Evolutionary conservation across 2,329 filamentous ascomycete genomes (phyloP).

Genomic region (Neonectria magnoliae): DNA sequence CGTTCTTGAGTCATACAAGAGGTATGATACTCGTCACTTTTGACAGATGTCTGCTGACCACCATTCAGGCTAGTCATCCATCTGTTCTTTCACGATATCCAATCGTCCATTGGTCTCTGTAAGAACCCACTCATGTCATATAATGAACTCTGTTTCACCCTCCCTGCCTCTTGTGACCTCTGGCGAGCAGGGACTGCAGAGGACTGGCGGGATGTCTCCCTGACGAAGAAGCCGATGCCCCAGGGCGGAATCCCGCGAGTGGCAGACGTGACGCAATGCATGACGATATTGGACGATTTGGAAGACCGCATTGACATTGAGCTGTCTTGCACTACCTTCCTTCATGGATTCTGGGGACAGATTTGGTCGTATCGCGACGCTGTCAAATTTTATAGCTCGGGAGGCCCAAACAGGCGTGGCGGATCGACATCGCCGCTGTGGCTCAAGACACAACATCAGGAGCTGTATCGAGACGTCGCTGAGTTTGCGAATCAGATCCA

Average conservation of each 20-base stretch:
- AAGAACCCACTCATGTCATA: slow-evolving; percentile 36
- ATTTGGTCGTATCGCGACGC: slow-evolving; percentile 40
- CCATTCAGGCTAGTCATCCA: slow-evolving; percentile 33
- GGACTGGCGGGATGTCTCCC: slow-evolving; percentile 33
- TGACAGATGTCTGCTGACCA: slow-evolving; percentile 20
- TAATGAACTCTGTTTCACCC: slow-evolving; percentile 35
- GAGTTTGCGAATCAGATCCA: slow-evolving; percentile 32
- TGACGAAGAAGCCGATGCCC: slow-evolving; percentile 22
- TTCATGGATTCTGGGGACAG: slow-evolving; percentile 40
- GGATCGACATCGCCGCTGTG: slow-evolving; percentile 29
- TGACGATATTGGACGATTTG: slow-evolving; percentile 29
- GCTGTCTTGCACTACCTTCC: slow-evolving; percentile 29
- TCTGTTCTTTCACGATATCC: slow-evolving; percentile 37
- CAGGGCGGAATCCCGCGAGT: slow-evolving; percentile 29
- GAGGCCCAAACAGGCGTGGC: slow-evolving; percentile 13
- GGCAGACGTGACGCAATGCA: slow-evolving; percentile 31
- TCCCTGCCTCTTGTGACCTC: slow-evolving; percentile 35
- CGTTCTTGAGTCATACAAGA: slow-evolving; percentile 36
- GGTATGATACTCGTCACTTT: slow-evolving; percentile 19
- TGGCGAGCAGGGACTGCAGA: slow-evolving; percentile 34
- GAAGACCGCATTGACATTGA: slow-evolving; percentile 33
- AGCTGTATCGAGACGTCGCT: slow-evolving; percentile 33
- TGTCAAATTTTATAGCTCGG: slow-evolving; percentile 22
- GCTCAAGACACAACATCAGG: slow-evolving; percentile 35
- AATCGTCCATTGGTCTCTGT: slow-evolving; percentile 36